Conservation (phyloP, 768 basidiomycete genomes). For the Leccinum fibrillosum region DNA sequence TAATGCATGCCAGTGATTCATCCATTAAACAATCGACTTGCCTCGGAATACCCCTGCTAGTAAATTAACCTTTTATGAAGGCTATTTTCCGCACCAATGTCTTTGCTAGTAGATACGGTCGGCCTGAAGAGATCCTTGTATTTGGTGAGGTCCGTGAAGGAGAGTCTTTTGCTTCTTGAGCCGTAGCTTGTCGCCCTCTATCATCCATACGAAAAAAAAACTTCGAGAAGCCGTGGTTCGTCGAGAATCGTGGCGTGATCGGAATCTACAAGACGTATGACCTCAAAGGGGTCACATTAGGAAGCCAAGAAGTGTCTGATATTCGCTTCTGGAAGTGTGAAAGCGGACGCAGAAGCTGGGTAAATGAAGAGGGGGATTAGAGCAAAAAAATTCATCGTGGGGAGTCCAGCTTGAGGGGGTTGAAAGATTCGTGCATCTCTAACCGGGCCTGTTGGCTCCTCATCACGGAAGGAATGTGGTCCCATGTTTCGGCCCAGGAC, state of each 20-base stretch:
- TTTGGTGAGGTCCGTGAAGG: too few species aligned
- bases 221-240: slow-evolving; percentile 16
- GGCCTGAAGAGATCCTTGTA: background rate
- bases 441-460: too few species aligned
- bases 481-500: background rate
- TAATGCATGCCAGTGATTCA: too few species aligned
- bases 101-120: background rate
- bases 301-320: slow-evolving; percentile 8
- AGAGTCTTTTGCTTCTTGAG: slow-evolving; percentile 2
- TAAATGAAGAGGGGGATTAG: background rate
- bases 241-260: slow-evolving; percentile 12
- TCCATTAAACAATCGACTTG: background rate
- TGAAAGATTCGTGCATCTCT: background rate
- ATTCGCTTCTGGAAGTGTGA: background rate
- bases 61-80: background rate
- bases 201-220: slow-evolving; percentile 9
- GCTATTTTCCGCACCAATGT: background rate
- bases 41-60: background rate
- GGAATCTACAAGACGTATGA: slow-evolving; percentile 17
- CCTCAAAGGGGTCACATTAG: slow-evolving; percentile 12
- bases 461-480: background rate
- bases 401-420: too few species aligned
- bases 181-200: slow-evolving; percentile 17
- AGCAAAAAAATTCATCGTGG: background rate
- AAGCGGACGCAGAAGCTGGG: background rate